Conservation (phyloP, 208 protist species). For the Acanthamoeba sp. region DNA sequence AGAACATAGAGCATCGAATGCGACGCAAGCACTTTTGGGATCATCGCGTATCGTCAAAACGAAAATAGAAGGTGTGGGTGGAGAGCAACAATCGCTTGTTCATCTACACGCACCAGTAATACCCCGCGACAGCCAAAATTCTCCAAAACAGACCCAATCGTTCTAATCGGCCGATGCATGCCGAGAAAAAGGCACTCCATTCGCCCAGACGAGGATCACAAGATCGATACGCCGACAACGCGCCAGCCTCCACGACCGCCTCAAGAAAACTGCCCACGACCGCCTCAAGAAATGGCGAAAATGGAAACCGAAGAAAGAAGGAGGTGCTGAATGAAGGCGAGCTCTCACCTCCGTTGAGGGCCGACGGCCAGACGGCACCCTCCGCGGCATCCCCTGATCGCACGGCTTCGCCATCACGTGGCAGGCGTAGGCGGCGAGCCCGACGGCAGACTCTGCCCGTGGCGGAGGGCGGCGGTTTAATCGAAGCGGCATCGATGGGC, state of each 20-base stretch:
- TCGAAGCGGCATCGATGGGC: not conserved
- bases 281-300: not conserved
- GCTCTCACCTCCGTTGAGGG: not conserved
- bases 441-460: not conserved
- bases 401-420: not conserved
- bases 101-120: not conserved
- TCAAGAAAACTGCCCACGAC: not conserved
- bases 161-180: slow-evolving; percentile 1
- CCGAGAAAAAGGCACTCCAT: not conserved
- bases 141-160: not conserved
- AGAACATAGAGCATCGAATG: no score
- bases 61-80: no score
- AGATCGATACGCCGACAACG: not conserved
- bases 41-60: no score
- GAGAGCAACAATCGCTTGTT: no score
- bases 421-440: not conserved
- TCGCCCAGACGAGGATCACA: not conserved
- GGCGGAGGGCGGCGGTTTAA: not conserved
- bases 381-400: not conserved
- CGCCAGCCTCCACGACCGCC: not conserved
- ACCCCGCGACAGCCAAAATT: not conserved
- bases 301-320: not conserved
- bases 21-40: no score
- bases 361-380: not conserved
- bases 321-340: not conserved